A percentile compares a stretch with the other conserved stretches of the same genome.
phyloP scores from a whole-genome alignment of 164 flowering plant genomes.

The Kingdonia uniflora region DNA sequence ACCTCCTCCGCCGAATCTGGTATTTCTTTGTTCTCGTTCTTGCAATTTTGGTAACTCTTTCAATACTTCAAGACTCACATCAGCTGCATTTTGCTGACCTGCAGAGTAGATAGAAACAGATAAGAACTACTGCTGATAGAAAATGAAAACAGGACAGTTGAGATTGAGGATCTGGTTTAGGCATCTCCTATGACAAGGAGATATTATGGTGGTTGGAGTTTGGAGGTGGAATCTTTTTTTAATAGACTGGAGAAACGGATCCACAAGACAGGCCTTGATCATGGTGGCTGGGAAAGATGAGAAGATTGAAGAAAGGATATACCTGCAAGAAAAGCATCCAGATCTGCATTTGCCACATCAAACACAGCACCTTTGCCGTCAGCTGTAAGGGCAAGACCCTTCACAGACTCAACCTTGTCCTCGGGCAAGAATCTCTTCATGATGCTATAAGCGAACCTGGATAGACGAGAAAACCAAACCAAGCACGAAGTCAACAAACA shows the following conservation, averaged over 20 bases:
- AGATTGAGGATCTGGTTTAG: too few relatives aligned
- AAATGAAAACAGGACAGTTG: too few relatives aligned
- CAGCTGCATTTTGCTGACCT: constrained; percentile 74
- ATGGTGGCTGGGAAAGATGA: too few relatives aligned
- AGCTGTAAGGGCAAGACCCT: constrained; percentile 74
- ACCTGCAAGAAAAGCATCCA: constrained; percentile 67
- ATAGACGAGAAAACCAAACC: neutral
- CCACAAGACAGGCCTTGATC: too few relatives aligned
- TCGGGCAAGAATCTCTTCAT: constrained; percentile 84
- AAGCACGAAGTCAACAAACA: too few relatives aligned
- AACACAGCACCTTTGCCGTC: constrained; percentile 88
- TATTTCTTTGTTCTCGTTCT: constrained; percentile 44
- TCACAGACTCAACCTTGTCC: constrained; percentile 61
- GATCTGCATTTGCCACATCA: constrained; percentile 64
- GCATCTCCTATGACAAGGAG: too few relatives aligned
- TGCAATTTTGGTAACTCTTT: constrained; percentile 53
- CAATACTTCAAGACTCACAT: constrained; percentile 56
- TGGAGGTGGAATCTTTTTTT: too few relatives aligned
- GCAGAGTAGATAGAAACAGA: constrained; percentile 6
- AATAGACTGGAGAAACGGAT: too few relatives aligned
- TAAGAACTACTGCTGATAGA: too few relatives aligned
- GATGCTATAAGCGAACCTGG: constrained; percentile 53
- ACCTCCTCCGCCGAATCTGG: constrained; percentile 54
- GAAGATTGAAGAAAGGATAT: constrained; percentile 1
- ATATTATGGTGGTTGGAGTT: too few relatives aligned